Base-by-base conservation (phyloP, 2,329 filamentous ascomycete species). In the Juglanconis oblonga region DNA sequence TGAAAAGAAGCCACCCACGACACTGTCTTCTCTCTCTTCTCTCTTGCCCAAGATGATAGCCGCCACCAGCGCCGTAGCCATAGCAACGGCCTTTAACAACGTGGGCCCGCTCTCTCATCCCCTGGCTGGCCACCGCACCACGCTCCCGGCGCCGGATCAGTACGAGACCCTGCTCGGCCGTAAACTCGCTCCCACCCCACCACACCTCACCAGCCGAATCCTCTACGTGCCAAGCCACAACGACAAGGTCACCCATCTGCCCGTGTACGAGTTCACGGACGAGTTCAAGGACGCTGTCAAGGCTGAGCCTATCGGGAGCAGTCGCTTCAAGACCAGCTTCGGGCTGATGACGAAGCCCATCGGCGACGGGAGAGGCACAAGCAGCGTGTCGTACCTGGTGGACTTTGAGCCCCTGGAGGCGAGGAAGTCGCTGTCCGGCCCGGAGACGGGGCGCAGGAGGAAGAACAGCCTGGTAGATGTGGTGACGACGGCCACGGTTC, bases 161-260 rank as follows among this genome's bases (percentile, higher is more conserved):
- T 54, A 57, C 24, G 62, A 64, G 38, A 45, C 59, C 13, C 52
- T 51, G 40, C 48, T 59, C 38, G 62, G 62, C 29, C 49, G 62
- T 13, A 64, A 59, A 17, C 49, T 62, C 32, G 9, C 40, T 11
- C 56, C 55, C 36, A 59, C 62, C 33, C 62, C 62, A 9, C 24
- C 55, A 10, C 59, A 51, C 3, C 38, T 64, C 13, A 40, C 54
- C 29, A 51, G 50, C 24, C 59, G 59, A 40, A 52, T 45, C 13
- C 52, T 64, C 14, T 64, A 64, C 56, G 35, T 64, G 3, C 62
- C 62, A 35, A 52, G 52, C 38, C 62, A 64, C 59, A 44, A 52
- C 44, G 55, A 62, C 17, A 55, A 49, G 13, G 49, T 49, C 13
- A 53, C 62, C 4, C 59, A 64, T 44, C 55, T 64, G 17, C 62